phyloP scores from a whole-genome alignment of 495 filamentous ascomycete genomes.

The Parathielavia appendiculata region DNA sequence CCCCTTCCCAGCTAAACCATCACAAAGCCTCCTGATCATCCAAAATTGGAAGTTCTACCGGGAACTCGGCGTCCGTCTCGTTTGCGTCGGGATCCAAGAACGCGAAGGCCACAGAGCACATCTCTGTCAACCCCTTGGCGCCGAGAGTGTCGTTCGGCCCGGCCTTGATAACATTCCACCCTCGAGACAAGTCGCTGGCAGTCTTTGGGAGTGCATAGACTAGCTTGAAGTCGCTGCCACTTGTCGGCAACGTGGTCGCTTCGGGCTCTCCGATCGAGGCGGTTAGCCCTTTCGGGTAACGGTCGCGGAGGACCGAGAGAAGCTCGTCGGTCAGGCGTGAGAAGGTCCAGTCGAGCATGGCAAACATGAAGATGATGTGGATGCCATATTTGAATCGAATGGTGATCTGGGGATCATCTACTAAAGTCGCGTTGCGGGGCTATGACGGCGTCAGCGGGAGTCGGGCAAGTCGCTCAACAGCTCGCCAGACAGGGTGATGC shows the following conservation, averaged over 20 bases:
- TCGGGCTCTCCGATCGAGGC: slow-evolving; percentile 18
- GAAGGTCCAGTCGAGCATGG: slow-evolving; percentile 57
- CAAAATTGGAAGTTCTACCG: slow-evolving; percentile 57
- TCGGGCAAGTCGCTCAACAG: not conserved
- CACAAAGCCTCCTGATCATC: slow-evolving; percentile 57
- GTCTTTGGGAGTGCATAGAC: slow-evolving; percentile 37
- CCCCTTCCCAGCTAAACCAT: not conserved
- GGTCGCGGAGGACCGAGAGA: slow-evolving; percentile 47
- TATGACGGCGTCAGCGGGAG: not conserved
- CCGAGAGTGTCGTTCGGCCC: slow-evolving; percentile 35
- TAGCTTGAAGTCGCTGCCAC: slow-evolving; percentile 37
- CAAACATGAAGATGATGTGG: slow-evolving; percentile 69
- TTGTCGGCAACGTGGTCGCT: slow-evolving; percentile 32
- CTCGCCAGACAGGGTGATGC: too few species aligned
- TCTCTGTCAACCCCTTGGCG: slow-evolving; percentile 47
- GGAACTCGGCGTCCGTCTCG: slow-evolving; percentile 54
- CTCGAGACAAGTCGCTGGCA: slow-evolving; percentile 30
- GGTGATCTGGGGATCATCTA: slow-evolving; percentile 50
- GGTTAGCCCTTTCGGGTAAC: slow-evolving; percentile 45
- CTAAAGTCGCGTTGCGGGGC: slow-evolving; percentile 7
- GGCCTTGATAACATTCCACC: slow-evolving; percentile 39
- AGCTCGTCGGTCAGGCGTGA: slow-evolving; percentile 57
- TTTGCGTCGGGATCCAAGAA: slow-evolving; percentile 48
- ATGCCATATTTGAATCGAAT: slow-evolving; percentile 75
- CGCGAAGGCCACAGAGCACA: slow-evolving; percentile 64